These are phyloP conservation scores for Mycena citricolor DNA, from an alignment of 1,284 basidiomycete species.

Conservation along the genomic window DNA sequence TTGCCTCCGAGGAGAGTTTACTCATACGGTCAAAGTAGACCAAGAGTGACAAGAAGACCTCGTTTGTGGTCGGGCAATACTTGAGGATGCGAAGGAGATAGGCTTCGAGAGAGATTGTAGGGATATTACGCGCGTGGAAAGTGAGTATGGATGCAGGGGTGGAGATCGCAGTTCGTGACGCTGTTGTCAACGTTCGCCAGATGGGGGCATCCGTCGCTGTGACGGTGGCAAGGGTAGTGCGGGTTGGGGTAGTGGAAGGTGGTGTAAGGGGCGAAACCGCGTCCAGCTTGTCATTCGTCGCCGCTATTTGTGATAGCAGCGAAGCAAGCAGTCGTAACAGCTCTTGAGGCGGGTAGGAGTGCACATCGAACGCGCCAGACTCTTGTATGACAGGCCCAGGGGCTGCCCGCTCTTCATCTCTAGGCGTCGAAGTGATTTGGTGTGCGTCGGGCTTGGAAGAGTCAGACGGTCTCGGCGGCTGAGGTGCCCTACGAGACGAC, in stretches of 20 bases:
- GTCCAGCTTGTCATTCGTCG: slow-evolving; percentile 76
- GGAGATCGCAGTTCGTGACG: slow-evolving; percentile 74
- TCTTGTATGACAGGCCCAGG: too few species aligned
- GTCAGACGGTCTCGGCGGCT: too few species aligned
- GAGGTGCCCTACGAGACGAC: too few species aligned
- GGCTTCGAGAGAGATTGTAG: slow-evolving; percentile 91
- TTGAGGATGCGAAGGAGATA: slow-evolving; percentile 96
- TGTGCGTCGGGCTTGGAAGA: too few species aligned
- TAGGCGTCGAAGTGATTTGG: too few species aligned
- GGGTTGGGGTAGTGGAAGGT: slow-evolving; percentile 25
- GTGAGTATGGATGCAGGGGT: slow-evolving; percentile 84
- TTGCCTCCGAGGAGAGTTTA: slow-evolving; percentile 64
- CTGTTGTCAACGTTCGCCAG: slow-evolving; percentile 72
- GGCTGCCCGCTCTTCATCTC: slow-evolving; percentile 12
- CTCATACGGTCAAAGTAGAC: slow-evolving; percentile 97
- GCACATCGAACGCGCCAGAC: slow-evolving; percentile 53
- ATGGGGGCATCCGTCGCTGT: slow-evolving; percentile 42
- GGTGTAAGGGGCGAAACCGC: slow-evolving; percentile 25
- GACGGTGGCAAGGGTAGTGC: slow-evolving; percentile 26
- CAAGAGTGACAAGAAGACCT: slow-evolving; percentile 91
- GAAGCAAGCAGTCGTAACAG: slow-evolving; percentile 88
- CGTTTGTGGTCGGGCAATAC: slow-evolving; percentile 98
- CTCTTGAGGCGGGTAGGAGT: slow-evolving; percentile 64
- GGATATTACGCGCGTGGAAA: slow-evolving; percentile 95
- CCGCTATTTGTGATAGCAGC: slow-evolving; percentile 88